Base-by-base conservation (phyloP, 257 asterid genomes). In the Gentiana dahurica region DNA sequence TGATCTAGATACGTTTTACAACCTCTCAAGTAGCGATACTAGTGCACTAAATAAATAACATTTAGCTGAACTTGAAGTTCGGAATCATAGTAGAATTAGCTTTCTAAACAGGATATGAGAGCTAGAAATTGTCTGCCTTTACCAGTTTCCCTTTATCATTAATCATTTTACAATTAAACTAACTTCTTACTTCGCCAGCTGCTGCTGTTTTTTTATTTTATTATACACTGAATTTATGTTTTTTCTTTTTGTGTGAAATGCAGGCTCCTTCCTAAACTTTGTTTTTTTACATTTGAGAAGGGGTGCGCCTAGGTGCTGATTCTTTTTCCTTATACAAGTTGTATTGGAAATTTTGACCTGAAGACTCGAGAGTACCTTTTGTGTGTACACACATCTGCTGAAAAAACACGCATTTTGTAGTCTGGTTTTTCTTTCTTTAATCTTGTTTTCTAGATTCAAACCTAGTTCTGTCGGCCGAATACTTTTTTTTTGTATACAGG, bases 221-320 rank as follows among this genome's bases (percentile, higher is more conserved):
- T 24, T 1, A 37, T 43, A 43, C 13, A 13, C 12, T 24, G 24
- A 13, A 33, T 43, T 43, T 57, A 36, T 5, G 51, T 41, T 3
- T 33, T 56, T 4, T 24, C 36, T 37, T 58, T 11, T 2, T 36
- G 24, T 24, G 24, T 13, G 6, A 5, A 39, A 13, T 68, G 68
- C 76, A 71, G 76, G 63, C 49, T 60, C 53, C 41, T 50, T 51
- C 51, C 5, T 62, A 47, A 53, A 55, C 51, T 53, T 35, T 38
- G 5, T 8, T 58, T 58, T n/a, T n/a, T 54, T 51, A 67, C 71
- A 60, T 47, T 35, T 60, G 50, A 45, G 59, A 63, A 59, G 71
- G 65, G 53, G n/a, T 61, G 55, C 2, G 50, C 52, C 9, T 48
- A 58, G 57, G 61, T 48, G 60, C 53, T 54, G 44, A 58, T 59